These are phyloP conservation scores for Cyberlindnera saturnus DNA, from an alignment of 805 yeast species.

Conservation along the genomic window DNA sequence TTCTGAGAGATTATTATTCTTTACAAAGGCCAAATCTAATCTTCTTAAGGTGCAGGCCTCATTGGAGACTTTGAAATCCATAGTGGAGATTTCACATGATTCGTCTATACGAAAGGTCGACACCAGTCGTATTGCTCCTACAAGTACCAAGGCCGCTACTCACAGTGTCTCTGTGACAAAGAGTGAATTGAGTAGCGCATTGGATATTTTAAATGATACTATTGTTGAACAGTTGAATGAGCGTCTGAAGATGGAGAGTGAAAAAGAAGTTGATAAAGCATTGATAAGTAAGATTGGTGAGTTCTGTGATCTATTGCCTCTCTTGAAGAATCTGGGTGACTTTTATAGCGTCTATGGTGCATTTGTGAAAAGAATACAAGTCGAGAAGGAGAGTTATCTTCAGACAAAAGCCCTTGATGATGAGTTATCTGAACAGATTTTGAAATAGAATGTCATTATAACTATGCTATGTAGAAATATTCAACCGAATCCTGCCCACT, in stretches of 20 bases:
- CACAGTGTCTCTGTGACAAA: conserved; percentile 24
- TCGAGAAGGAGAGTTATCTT: conserved; percentile 29
- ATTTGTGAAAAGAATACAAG: conserved; percentile 38
- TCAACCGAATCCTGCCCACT: conserved; percentile 96
- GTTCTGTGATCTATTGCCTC: conserved; percentile 41
- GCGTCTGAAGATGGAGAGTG: conserved; percentile 19
- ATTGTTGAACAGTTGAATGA: conserved; percentile 36
- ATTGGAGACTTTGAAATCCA: conserved; percentile 38
- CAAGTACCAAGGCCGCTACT: conserved; percentile 5
- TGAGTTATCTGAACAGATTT: conserved; percentile 15
- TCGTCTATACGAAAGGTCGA: background rate
- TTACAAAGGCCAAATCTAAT: conserved; percentile 40
- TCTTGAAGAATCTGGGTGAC: conserved; percentile 46
- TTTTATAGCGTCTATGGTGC: conserved; percentile 46
- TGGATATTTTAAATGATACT: conserved; percentile 39
- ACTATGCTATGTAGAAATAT: background rate
- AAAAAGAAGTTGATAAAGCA: conserved; percentile 27
- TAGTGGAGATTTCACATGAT: conserved; percentile 27
- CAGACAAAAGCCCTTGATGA: conserved; percentile 24
- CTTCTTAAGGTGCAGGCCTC: conserved; percentile 39
- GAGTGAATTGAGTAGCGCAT: conserved; percentile 30
- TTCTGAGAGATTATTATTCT: conserved; percentile 34
- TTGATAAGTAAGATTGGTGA: conserved; percentile 39
- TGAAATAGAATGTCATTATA: conserved; percentile 1
- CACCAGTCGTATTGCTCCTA: conserved; percentile 16